Evolutionary conservation across 306 rosid species (phyloP), one percentile per base, ranked within the genome.

Genomic region (Alnus rubra): DNA sequence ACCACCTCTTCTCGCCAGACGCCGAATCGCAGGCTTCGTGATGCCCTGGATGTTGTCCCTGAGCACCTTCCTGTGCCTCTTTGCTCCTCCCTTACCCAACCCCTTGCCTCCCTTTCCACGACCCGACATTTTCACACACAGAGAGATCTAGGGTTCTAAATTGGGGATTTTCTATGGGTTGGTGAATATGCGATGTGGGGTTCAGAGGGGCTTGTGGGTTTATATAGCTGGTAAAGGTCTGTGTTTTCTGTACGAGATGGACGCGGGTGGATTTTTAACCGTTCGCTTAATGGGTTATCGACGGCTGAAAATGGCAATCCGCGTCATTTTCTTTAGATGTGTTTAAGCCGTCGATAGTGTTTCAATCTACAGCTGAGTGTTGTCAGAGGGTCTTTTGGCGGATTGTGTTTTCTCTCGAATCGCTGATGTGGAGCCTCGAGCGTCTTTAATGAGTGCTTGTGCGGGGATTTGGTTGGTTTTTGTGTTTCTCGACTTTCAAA

Each of bases 71-170:
- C 84, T 73, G 68, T 87, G 86, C 71, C 88, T 79, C 86, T 84
- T 84, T 14, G 88, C 88, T 63, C 90, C 88, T 37, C 88, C 90
- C 63, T 87, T 87, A 2, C 90, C 90, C 84, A 87, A 58, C 8
- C 90, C 88, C 81, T 87, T 87, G 0, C 90, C 88, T 5, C 90
- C 90, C 16, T 87, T 87, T 12, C 89, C 91, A 39, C 91, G 87
- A 42, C 91, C 91, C 4, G 89, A 85, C 91, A 88, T 88, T 49
- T 71, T 56, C 33, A 3, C 15, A 3, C 15, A 19, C 1, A 1
- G 39, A 11, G 7, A 42, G 74, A 18, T 72, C 7, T 28, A 5
- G 0, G 3, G 23, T 48, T 19, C 76, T 75, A 5, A 62, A 69
- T 77, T 0, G 65, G 39, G 1, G 1, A 18, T 7, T 3, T 7